A percentile compares a stretch with the other conserved stretches of the same genome.
These are phyloP conservation scores for Lactifluus hygrophoroides DNA, from an alignment of 768 basidiomycete species.

Conservation along the genomic window DNA sequence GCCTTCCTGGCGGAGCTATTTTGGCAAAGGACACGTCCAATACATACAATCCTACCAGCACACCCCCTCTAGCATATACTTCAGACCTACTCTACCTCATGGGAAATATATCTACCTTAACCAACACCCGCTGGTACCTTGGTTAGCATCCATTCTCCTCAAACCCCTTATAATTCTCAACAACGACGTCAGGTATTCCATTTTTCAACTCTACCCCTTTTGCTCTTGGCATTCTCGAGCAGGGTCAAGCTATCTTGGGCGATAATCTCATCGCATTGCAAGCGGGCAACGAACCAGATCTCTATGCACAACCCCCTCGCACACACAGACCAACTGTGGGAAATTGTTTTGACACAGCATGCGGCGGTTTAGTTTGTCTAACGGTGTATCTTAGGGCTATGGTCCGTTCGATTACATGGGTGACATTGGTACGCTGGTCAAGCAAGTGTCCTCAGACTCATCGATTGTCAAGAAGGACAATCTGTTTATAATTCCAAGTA, in stretches of 20 bases:
- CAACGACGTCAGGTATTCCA: conserved; percentile 35
- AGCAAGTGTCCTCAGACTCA: conserved; percentile 7
- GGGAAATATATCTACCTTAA: conserved; percentile 46
- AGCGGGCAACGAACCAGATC: conserved; percentile 73
- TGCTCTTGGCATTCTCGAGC: conserved; percentile 45
- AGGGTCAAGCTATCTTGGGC: conserved; percentile 55
- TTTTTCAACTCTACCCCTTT: conserved; percentile 57
- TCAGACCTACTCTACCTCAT: conserved; percentile 60
- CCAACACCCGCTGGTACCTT: conserved; percentile 60
- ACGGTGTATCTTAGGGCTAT: not conserved
- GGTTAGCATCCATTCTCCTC: conserved; percentile 26
- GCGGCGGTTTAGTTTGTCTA: not conserved
- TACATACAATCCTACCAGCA: conserved; percentile 46
- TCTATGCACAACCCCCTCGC: conserved; percentile 36
- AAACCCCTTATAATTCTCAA: not conserved
- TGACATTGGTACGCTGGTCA: conserved; percentile 22
- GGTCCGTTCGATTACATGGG: conserved; percentile 27
- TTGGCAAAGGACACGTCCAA: conserved; percentile 40
- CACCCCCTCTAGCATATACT: conserved; percentile 58
- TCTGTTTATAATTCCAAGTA: conserved; percentile 15
- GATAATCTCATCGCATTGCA: conserved; percentile 58
- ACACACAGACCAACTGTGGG: conserved; percentile 12
- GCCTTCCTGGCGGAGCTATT: conserved; percentile 38
- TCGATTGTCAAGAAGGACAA: not conserved
- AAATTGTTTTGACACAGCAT: not conserved